Base-by-base conservation (phyloP, 805 yeast genomes). In the Suhomyces kilbournensis region DNA sequence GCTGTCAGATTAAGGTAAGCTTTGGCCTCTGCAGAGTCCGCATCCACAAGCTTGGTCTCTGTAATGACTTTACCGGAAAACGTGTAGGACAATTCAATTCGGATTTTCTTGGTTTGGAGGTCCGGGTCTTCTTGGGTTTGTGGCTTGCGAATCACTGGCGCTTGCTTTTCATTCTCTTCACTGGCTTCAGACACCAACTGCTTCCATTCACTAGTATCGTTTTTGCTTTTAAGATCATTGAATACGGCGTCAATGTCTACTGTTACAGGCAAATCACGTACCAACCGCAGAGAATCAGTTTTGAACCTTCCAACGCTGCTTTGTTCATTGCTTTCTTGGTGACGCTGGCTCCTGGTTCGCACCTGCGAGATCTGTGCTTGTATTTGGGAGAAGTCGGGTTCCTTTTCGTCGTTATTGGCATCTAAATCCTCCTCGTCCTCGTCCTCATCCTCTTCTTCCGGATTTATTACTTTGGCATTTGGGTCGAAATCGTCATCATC, bases 11-110 rank as follows among this genome's bases (percentile, higher is more conserved):
- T 81, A 43, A 89, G 66, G 61, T 86, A 90, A 17, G 92, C 97
- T 58, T 82, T 83, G 0, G 96, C 98, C 65, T 90, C 97, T 12
- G 94, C 94, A 7, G 96, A 87, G 45, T 82, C 77, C 7, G 79
- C 80, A 46, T 83, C 86, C 1, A 94, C 97, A 68, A 78, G 75
- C 67, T 89, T 90, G 53, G 85, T 85, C 62, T 92, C 97, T 0
- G 86, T 81, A 1, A 87, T 77, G 2, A 83, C 75, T 60, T 88
- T 88, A 5, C 97, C 97, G 0, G 99, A 98, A 77, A 90, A 93
- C 52, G 88, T 87, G 65, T 89, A 93, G 2, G 85, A 81, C 56
- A 94, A 78, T 54, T 81, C 84, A 52, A 93, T 91, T 59, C 83
- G 81, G 51, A 93, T 80, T 63, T 78, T 78, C 48, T 84, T 84